phyloP scores from a whole-genome alignment of 768 basidiomycete genomes.

The Gymnopilus dilepis region DNA sequence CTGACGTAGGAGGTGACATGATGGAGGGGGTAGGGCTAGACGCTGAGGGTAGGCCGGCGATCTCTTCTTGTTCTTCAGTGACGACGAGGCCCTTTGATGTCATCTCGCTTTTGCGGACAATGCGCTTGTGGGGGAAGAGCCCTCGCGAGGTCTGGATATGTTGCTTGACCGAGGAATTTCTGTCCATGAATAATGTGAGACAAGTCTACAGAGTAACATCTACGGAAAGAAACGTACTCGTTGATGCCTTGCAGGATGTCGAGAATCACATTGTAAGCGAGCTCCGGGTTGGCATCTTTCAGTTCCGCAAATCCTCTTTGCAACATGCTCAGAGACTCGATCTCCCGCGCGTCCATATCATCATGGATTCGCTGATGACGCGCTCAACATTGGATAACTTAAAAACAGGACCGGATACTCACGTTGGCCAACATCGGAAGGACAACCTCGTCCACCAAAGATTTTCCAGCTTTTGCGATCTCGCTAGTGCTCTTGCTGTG shows the following conservation, averaged over 20 bases:
- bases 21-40: constrained; percentile 37
- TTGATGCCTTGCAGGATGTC: constrained; percentile 92
- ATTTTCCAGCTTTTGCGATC: constrained; percentile 62
- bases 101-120: constrained; percentile 84
- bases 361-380: constrained; percentile 69
- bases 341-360: constrained; percentile 87
- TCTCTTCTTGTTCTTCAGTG: constrained; percentile 80
- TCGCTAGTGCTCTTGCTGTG: constrained; percentile 62
- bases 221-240: constrained; percentile 71
- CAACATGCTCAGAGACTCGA: constrained; percentile 89
- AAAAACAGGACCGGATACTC: constrained; percentile 27
- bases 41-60: constrained; percentile 52
- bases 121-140: constrained; percentile 81
- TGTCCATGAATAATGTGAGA: constrained; percentile 36
- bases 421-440: constrained; percentile 81
- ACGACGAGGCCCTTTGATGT: constrained; percentile 84
- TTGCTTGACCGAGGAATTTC: constrained; percentile 78
- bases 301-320: constrained; percentile 89
- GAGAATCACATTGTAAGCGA: constrained; percentile 87
- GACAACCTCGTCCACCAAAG: constrained; percentile 84
- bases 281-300: constrained; percentile 78
- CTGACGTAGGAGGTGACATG: constrained; percentile 24
- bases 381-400: neutral
- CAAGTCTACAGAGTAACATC: constrained; percentile 1
- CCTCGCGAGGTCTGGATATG: constrained; percentile 82